phyloP scores from a whole-genome alignment of 2,329 filamentous ascomycete genomes.

The Teratosphaeria pseudoeucalypti region DNA sequence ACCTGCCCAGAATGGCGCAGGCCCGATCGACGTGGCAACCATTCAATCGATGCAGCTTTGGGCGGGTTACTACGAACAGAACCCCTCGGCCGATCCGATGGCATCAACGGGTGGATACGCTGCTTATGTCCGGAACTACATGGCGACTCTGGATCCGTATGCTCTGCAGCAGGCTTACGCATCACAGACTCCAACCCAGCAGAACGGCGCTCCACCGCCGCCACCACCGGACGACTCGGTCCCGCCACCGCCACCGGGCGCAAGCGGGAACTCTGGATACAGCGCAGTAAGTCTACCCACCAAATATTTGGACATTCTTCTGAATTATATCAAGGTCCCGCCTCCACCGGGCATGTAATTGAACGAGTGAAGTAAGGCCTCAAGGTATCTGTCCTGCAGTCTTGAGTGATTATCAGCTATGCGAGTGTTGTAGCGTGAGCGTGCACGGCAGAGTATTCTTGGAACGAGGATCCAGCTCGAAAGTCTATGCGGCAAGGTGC shows the following conservation, averaged over 20 bases:
- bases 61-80: conserved; percentile 71
- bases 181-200: conserved; percentile 6
- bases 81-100: conserved; percentile 75
- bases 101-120: conserved; percentile 66
- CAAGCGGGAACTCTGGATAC: conserved; percentile 49
- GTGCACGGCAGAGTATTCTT: neutral
- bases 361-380: neutral
- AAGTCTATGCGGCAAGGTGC: neutral
- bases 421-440: neutral
- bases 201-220: conserved; percentile 10
- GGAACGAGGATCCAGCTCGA: neutral
- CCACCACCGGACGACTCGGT: neutral
- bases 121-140: neutral
- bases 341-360: conserved; percentile 40
- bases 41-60: conserved; percentile 47
- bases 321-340: conserved; percentile 31
- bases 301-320: neutral
- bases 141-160: conserved; percentile 29
- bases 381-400: neutral
- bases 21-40: conserved; percentile 8
- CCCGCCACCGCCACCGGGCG: conserved; percentile 51
- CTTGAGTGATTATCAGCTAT: neutral
- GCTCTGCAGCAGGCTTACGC: conserved; percentile 4
- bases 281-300: conserved; percentile 46
- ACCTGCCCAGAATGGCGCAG: neutral